Evolutionary conservation across 2,329 filamentous ascomycete genomes (phyloP).

Genomic region (Rosellinia necatrix): DNA sequence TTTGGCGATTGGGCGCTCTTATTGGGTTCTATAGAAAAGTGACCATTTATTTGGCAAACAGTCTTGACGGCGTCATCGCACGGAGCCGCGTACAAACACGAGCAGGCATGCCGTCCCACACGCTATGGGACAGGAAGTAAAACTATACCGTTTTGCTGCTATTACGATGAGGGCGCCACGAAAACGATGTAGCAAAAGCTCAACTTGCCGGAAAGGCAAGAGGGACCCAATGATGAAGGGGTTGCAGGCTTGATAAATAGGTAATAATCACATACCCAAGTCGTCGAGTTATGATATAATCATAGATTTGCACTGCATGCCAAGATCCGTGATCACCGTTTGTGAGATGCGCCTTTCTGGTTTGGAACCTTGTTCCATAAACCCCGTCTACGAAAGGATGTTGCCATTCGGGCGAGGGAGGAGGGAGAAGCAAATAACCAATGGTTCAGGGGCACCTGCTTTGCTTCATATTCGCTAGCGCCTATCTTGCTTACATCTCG

Average conservation of each 20-base stretch:
- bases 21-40: slow-evolving; percentile 32
- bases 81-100: slow-evolving; percentile 6
- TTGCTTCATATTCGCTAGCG: too few species aligned
- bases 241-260: slow-evolving; percentile 1
- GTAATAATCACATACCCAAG: neutral
- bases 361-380: too few species aligned
- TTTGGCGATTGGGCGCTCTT: slow-evolving; percentile 39
- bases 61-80: slow-evolving; percentile 14
- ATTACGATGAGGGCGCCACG: neutral
- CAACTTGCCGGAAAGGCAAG: neutral
- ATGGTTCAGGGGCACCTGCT: too few species aligned
- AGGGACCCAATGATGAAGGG: neutral
- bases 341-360: too few species aligned
- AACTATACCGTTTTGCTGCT: slow-evolving; percentile 11
- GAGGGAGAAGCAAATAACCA: too few species aligned
- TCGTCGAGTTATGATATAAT: neutral
- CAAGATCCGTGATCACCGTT: too few species aligned
- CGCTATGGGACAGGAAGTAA: slow-evolving; percentile 2
- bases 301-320: too few species aligned
- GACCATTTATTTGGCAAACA: slow-evolving; percentile 14
- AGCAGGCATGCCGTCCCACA: slow-evolving; percentile 3
- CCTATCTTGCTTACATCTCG: neutral
- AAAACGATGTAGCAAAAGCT: slow-evolving; percentile 4
- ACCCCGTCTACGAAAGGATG: too few species aligned
- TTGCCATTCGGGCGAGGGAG: too few species aligned